Evolutionary conservation across 2,329 filamentous ascomycete species (phyloP), one percentile per base, ranked within the genome.

Genomic region (Pseudocercospora eumusae): DNA sequence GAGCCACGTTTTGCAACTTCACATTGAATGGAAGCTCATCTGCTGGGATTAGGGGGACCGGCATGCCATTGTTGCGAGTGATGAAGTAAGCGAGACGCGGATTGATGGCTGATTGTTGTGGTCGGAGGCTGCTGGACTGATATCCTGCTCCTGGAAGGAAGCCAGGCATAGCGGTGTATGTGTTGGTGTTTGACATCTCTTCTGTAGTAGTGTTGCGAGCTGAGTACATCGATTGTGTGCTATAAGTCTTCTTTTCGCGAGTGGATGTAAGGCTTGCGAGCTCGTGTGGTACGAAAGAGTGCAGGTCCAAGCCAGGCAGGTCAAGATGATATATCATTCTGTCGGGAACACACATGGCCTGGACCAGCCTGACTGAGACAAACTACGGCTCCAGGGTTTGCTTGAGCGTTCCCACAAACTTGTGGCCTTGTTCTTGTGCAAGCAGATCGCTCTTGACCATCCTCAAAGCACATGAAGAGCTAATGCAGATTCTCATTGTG

Each of bases 21-120:
- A 78, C 71, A 0, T 67, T 67, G 56, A 65, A 63, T n/a, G 78
- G 77, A 3, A 81, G 71, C 66, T 80, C 77, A 57, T 81, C 79
- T 5, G 72, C 74, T 18, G 79, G 76, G 13, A 80, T 69, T 3
- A 81, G 69, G 4, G 79, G 78, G 0, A 80, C 73, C 55, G 76
- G 68, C 8, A 66, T 61, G 11, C 74, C 73, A 33, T 71, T 70
- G 27, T 66, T 66, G 23, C 78, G 77, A 53, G 75, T 68, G 58
- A 81, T 74, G 66, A 76, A 79, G 67, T 74, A 78, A 13, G 70
- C 68, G 25, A 74, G 64, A 4, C 67, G 65, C 21, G 68, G 64
- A 57, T 27, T 44, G 55, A 25, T 36, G 56, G 20, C 20, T 53
- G 63, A 44, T 40, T 40, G 36, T 18, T 40, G 36, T 40, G 36